Percentiles rank a stretch among this genome's conserved stretches.
Conservation (phyloP, 2,329 filamentous ascomycete species). For the Fusarium staphyleae region DNA sequence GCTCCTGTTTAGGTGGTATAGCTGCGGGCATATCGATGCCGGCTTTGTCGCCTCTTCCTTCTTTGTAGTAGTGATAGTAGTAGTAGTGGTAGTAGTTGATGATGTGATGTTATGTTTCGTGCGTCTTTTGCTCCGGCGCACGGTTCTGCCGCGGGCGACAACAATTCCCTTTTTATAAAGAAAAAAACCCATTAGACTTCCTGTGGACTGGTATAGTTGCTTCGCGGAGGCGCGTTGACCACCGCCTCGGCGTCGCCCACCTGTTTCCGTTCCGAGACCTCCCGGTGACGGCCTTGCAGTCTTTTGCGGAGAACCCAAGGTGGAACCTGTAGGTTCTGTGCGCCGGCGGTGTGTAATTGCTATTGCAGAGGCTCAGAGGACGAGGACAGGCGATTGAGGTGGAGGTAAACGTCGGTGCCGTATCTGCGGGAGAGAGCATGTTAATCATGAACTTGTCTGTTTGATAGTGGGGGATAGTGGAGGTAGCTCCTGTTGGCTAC, state of each 20-base stretch:
- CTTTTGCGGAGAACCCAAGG: conserved; percentile 65
- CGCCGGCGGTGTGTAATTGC: conserved; percentile 66
- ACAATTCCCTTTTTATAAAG: conserved; percentile 37
- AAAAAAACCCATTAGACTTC: conserved; percentile 42
- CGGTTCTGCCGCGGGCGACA: conserved; percentile 34
- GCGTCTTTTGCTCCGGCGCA: conserved; percentile 33
- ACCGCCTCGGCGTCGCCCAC: conserved; percentile 86
- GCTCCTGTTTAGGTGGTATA: conserved; percentile 32
- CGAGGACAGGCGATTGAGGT: conserved; percentile 93
- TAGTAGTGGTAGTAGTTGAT: conserved; percentile 22
- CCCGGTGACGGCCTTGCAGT: conserved; percentile 64
- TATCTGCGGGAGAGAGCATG: conserved; percentile 66
- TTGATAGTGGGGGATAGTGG: not conserved
- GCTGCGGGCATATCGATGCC: conserved; percentile 23
- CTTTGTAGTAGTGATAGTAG: conserved; percentile 15
- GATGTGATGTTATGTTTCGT: conserved; percentile 16
- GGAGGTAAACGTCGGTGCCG: conserved; percentile 97
- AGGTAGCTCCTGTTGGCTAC: conserved; percentile 1
- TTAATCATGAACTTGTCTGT: conserved; percentile 21
- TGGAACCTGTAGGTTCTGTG: conserved; percentile 41
- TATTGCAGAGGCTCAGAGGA: conserved; percentile 98
- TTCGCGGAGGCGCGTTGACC: conserved; percentile 62
- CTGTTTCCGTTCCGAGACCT: conserved; percentile 86
- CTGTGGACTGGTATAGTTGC: conserved; percentile 39
- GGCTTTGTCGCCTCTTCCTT: conserved; percentile 10